Evolutionary conservation across 805 yeast species (phyloP).

Genomic region (Lipomyces anomalus): DNA sequence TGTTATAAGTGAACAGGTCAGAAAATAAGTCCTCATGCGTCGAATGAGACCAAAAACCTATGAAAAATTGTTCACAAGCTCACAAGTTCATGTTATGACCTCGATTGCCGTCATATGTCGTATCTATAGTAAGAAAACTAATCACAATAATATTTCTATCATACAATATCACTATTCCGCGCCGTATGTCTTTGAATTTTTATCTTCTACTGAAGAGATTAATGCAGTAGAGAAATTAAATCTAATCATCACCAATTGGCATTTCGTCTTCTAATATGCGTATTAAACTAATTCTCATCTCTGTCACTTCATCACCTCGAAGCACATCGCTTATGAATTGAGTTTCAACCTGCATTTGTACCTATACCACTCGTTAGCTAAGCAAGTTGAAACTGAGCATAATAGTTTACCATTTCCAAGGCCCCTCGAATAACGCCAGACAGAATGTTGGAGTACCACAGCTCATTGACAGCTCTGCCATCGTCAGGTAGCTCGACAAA

Average conservation of each 20-base stretch:
- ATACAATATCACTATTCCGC: too few species aligned
- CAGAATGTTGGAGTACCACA: conserved; percentile 89
- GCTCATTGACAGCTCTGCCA: conserved; percentile 56
- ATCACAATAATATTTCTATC: too few species aligned
- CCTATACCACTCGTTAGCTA: conserved; percentile 31
- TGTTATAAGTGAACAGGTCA: too few species aligned
- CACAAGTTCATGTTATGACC: too few species aligned
- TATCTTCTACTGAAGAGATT: too few species aligned
- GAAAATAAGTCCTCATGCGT: too few species aligned
- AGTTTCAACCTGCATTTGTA: conserved; percentile 85
- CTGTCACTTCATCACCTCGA: conserved; percentile 78
- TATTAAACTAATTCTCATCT: conserved; percentile 63
- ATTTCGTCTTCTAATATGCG: conserved; percentile 84
- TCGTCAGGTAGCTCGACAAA: conserved; percentile 92
- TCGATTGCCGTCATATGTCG: too few species aligned
- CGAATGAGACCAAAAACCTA: too few species aligned
- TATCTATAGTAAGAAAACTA: too few species aligned
- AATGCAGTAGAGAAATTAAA: too few species aligned
- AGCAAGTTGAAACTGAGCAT: neutral
- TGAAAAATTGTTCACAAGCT: too few species aligned
- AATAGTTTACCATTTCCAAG: conserved; percentile 61
- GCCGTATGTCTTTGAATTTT: too few species aligned
- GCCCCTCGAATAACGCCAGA: conserved; percentile 91
- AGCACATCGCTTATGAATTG: conserved; percentile 71
- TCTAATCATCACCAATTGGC: conserved; percentile 89